These are phyloP conservation scores for Saksenaea oblongispora DNA, from an alignment of 371 early-diverging fungal genomes.

Conservation along the genomic window DNA sequence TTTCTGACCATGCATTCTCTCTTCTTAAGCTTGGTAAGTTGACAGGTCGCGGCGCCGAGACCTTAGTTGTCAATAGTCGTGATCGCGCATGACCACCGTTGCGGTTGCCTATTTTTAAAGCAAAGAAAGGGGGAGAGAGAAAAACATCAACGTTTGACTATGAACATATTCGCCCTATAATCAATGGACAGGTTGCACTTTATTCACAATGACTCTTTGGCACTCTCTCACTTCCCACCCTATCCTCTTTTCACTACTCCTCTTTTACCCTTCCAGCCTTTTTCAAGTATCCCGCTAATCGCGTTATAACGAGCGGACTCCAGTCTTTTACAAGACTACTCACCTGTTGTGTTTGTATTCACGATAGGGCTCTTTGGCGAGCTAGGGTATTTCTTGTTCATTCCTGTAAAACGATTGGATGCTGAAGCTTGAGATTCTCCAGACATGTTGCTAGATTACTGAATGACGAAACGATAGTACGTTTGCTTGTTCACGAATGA, in stretches of 20 bases:
- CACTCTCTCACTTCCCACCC: background rate
- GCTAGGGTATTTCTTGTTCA: slow-evolving; percentile 1
- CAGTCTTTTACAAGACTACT: background rate
- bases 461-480: background rate
- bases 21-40: slow-evolving; percentile 49
- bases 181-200: background rate
- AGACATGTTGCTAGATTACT: background rate
- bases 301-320: background rate
- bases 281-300: background rate
- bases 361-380: slow-evolving; percentile 1
- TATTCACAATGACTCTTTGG: background rate
- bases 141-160: background rate
- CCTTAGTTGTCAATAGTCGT: slow-evolving; percentile 36
- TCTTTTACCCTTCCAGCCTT: background rate
- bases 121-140: background rate
- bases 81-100: slow-evolving; percentile 27
- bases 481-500: background rate
- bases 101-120: background rate
- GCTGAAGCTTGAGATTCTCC: background rate
- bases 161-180: background rate
- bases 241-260: background rate
- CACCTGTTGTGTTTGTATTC: background rate
- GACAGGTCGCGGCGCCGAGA: slow-evolving; percentile 52
- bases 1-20: slow-evolving; percentile 34
- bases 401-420: background rate